Base-by-base conservation (phyloP, 345 rosid genomes). In the Moringa oleifera region DNA sequence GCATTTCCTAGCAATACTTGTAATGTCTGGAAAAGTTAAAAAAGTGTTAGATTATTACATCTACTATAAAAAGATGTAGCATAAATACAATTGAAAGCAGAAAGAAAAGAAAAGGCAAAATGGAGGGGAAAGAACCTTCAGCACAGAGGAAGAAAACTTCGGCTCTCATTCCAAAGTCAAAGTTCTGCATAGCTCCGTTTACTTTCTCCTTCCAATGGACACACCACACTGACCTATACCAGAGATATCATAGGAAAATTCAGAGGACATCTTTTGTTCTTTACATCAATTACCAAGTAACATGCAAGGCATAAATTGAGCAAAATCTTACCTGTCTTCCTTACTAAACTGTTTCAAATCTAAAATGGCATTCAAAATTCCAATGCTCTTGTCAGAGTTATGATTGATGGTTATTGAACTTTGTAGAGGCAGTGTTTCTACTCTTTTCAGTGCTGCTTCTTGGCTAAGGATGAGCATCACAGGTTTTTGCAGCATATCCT, bases 401-500 rank as follows among this genome's bases (percentile, higher is more conserved):
- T 70, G 64, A 64, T 61, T 76, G 57, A 76, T 49, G 55, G 68
- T 65, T 64, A 56, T 76, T 25, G 75, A 79, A 71, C 66, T 76
- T 51, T 69, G 79, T 23, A 69, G 47, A 55, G 80, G 71, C 45
- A 78, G 77, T 47, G 62, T 21, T 62, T 71, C 75, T 37, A 63
- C 57, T 63, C 77, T 82, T 67, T 76, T 79, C 65, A 64, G 78
- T 16, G 65, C 69, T 47, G 75, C 70, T 60, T 80, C 86, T 68
- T 79, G 86, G 73, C 74, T 79, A 65, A 78, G 82, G 70, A 82
- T 69, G 67, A 83, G 82, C 81, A 85, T 81, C 63, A 81, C 81
- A 66, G 97, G 89, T 53, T 79, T 83, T 72, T 81, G 83, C 76
- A 94, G 68, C 53, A 79, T 47, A 71, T 83, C 95, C 97, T 93